Percentiles rank a stretch among this genome's conserved stretches.
Conservation (phyloP, 2,329 filamentous ascomycete species). For the Alternaria triticina region DNA sequence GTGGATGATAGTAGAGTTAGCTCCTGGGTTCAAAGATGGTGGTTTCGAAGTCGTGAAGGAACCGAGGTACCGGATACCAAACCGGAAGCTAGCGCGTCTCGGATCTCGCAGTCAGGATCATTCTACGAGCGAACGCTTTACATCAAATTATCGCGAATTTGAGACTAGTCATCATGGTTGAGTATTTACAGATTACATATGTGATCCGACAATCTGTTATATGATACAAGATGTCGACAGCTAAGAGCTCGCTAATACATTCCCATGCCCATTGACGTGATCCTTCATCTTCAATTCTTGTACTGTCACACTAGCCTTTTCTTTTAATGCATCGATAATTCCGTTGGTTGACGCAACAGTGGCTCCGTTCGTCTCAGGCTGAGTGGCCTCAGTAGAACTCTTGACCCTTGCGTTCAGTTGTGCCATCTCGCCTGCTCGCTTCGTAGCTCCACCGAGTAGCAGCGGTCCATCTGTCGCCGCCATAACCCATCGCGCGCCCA, state of each 20-base stretch:
- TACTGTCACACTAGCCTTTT: background rate
- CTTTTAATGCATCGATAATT: background rate
- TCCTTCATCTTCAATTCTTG: conserved; percentile 1
- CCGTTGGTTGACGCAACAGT: background rate
- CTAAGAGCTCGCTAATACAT: background rate
- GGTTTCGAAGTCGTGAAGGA: background rate
- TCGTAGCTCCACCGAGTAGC: conserved; percentile 47
- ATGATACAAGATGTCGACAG: background rate
- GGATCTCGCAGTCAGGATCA: background rate
- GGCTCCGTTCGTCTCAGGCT: background rate
- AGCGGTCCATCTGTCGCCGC: conserved; percentile 47
- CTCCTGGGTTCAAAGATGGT: background rate
- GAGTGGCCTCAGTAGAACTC: background rate
- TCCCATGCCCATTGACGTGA: background rate
- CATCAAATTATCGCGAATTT: too few relatives aligned
- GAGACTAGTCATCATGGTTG: too few relatives aligned
- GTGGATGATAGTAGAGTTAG: background rate
- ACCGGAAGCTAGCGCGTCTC: background rate
- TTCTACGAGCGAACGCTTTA: too few relatives aligned
- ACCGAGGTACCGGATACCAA: background rate
- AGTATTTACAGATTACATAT: too few relatives aligned
- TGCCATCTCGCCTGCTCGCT: conserved; percentile 34
- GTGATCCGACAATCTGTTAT: too few relatives aligned
- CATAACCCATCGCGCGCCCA: conserved; percentile 51
- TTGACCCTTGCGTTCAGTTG: conserved; percentile 14